These are phyloP conservation scores for Stentor coeruleus DNA, from an alignment of 73 alveolate genomes.

Conservation along the genomic window DNA sequence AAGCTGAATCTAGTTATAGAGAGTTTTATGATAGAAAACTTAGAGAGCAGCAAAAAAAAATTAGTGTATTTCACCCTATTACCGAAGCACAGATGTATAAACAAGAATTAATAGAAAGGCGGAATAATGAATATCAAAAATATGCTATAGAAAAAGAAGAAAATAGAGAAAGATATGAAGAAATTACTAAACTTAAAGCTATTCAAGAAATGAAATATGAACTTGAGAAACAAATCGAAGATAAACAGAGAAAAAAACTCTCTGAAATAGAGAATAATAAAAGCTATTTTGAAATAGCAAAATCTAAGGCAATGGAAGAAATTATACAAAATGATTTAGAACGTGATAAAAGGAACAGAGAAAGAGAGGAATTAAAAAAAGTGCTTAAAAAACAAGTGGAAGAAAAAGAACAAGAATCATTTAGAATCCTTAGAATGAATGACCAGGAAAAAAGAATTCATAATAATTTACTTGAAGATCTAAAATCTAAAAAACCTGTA, in stretches of 20 bases:
- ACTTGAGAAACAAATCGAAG: background rate
- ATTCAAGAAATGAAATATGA: background rate
- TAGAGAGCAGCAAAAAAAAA: background rate
- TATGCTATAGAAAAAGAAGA: background rate
- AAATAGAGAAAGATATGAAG: background rate
- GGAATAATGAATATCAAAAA: background rate
- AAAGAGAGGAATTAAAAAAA: background rate
- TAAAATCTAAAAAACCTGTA: background rate
- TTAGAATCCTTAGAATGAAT: background rate
- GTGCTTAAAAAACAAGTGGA: background rate
- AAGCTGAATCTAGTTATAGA: background rate
- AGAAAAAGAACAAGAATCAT: background rate
- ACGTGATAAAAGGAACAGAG: background rate
- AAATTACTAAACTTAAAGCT: background rate
- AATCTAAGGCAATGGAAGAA: background rate
- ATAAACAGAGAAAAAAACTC: background rate
- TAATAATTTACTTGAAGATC: background rate
- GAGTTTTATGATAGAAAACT: constrained; percentile 7
- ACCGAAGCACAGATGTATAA: background rate
- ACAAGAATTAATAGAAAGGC: background rate
- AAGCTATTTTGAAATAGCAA: constrained; percentile 21
- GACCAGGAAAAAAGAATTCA: background rate
- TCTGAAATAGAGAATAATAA: constrained; percentile 2
- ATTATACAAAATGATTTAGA: background rate
- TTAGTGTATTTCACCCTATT: background rate